Evolutionary conservation across 2,329 filamentous ascomycete species (phyloP).

Genomic region (Alternaria tenuissima): DNA sequence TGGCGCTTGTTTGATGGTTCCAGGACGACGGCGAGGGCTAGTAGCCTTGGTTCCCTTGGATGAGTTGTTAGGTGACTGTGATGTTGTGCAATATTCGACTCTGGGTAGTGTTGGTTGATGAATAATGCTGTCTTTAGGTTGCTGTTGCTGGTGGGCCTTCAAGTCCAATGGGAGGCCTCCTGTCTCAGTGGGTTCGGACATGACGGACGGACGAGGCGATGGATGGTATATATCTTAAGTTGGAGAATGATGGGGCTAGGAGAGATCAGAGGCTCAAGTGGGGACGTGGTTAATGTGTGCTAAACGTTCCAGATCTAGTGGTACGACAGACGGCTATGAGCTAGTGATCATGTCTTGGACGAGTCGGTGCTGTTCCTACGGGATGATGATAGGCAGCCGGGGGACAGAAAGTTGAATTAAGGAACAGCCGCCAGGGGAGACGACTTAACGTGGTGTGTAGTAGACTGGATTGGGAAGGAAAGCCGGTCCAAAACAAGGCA

Average conservation of each 20-base stretch:
- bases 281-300: constrained; percentile 36
- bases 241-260: constrained; percentile 34
- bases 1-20: constrained; percentile 31
- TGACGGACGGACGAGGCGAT: constrained; percentile 38
- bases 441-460: constrained; percentile 34
- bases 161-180: constrained; percentile 43
- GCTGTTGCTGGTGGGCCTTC: constrained; percentile 30
- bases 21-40: constrained; percentile 40
- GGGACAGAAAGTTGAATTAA: constrained; percentile 42
- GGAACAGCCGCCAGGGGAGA: constrained; percentile 38
- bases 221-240: constrained; percentile 45
- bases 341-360: constrained; percentile 43
- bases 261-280: constrained; percentile 45
- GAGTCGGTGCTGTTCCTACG: constrained; percentile 37
- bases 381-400: constrained; percentile 40
- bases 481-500: constrained; percentile 47
- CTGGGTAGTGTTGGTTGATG: constrained; percentile 22
- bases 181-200: constrained; percentile 46
- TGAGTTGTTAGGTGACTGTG: constrained; percentile 41
- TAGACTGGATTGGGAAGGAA: constrained; percentile 36
- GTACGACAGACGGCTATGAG: constrained; percentile 43
- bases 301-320: constrained; percentile 44
- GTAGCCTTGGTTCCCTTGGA: constrained; percentile 30
- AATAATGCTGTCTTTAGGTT: constrained; percentile 31
- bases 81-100: constrained; percentile 32